These are phyloP conservation scores for Lyophyllum atratum DNA, from an alignment of 768 basidiomycete species.

Conservation along the genomic window DNA sequence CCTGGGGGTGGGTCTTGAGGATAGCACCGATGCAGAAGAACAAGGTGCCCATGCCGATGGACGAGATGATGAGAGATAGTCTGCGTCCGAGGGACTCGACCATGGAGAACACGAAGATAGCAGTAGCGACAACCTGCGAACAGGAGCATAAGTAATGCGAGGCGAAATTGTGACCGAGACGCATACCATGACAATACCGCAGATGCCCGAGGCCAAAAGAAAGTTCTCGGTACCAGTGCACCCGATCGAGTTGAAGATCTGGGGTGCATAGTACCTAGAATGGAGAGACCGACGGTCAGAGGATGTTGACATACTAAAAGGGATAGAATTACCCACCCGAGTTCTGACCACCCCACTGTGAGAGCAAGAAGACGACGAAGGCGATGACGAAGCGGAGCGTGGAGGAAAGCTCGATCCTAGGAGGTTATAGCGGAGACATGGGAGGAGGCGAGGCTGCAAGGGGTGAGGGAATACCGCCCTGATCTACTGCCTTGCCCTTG, in stretches of 20 bases:
- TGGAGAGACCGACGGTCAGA: background rate
- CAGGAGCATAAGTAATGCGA: background rate
- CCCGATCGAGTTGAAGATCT: constrained; percentile 77
- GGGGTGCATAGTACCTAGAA: constrained; percentile 67
- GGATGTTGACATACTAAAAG: background rate
- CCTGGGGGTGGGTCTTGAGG: constrained; percentile 61
- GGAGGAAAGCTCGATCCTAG: constrained; percentile 38
- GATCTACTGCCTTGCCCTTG: constrained; percentile 66
- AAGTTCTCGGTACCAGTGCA: constrained; percentile 59
- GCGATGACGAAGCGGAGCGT: constrained; percentile 89
- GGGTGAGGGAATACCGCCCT: constrained; percentile 30
- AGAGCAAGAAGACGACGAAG: constrained; percentile 74
- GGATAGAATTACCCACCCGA: constrained; percentile 54
- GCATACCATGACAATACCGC: constrained; percentile 41
- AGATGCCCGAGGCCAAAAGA: constrained; percentile 73
- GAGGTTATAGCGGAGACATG: constrained; percentile 62
- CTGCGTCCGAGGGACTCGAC: constrained; percentile 75
- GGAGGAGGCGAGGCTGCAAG: constrained; percentile 57
- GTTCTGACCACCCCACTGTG: constrained; percentile 87
- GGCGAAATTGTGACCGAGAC: background rate
- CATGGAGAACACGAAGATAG: constrained; percentile 65
- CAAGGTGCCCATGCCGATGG: constrained; percentile 74
- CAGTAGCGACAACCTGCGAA: constrained; percentile 54
- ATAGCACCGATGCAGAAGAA: constrained; percentile 90
- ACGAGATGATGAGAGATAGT: constrained; percentile 69